phyloP scores from a whole-genome alignment of 2,329 filamentous ascomycete species.

The Myriosclerotinia curreyana region DNA sequence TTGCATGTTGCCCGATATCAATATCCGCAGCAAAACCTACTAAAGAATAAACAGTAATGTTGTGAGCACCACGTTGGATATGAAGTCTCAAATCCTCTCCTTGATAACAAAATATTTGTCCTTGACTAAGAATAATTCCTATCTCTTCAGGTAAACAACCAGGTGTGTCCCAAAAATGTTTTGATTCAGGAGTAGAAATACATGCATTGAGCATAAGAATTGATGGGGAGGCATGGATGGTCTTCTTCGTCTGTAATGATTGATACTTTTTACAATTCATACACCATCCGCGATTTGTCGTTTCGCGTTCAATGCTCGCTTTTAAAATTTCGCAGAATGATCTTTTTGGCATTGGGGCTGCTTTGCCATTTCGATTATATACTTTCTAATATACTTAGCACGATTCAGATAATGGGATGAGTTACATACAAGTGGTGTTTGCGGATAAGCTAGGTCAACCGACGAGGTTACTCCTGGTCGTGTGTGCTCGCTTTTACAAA shows the following conservation, averaged over 20 bases:
- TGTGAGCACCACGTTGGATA: slow-evolving; percentile 72
- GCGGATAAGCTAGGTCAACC: slow-evolving; percentile 81
- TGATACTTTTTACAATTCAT: slow-evolving; percentile 88
- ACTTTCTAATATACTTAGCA: slow-evolving; percentile 44
- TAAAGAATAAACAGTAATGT: slow-evolving; percentile 85
- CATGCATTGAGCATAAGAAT: slow-evolving; percentile 89
- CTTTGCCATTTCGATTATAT: slow-evolving; percentile 49
- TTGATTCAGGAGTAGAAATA: slow-evolving; percentile 67
- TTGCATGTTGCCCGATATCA: slow-evolving; percentile 78
- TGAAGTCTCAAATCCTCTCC: slow-evolving; percentile 83
- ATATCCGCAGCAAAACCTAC: slow-evolving; percentile 89
- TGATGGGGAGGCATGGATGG: slow-evolving; percentile 74
- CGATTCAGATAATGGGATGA: not conserved
- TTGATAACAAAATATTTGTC: slow-evolving; percentile 94
- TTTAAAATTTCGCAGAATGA: slow-evolving; percentile 93
- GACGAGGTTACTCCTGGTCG: slow-evolving; percentile 75
- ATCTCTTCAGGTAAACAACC: slow-evolving; percentile 94
- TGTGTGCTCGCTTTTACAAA: slow-evolving; percentile 82
- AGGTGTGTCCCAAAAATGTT: slow-evolving; percentile 80
- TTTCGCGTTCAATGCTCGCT: slow-evolving; percentile 83
- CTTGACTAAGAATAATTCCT: slow-evolving; percentile 83
- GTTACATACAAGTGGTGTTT: slow-evolving; percentile 34
- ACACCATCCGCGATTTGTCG: slow-evolving; percentile 89
- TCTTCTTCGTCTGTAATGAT: slow-evolving; percentile 78
- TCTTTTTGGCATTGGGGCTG: slow-evolving; percentile 51